Evolutionary conservation across 2,329 filamentous ascomycete species (phyloP).

Genomic region (Alternaria dauci): DNA sequence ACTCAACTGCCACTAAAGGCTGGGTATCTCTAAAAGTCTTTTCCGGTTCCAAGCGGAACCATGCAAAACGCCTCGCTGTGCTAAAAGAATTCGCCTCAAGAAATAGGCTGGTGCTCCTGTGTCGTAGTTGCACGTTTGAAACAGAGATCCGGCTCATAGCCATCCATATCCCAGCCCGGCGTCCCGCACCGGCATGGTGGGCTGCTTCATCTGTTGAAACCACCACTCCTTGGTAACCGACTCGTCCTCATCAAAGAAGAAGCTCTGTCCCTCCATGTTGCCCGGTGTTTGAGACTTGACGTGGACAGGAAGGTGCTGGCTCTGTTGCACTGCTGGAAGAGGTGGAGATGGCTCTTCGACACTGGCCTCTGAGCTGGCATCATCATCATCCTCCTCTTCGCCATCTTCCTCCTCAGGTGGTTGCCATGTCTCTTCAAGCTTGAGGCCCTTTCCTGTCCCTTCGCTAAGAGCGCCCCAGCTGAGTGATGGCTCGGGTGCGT

Average conservation of each 20-base stretch:
- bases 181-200: constrained; percentile 50
- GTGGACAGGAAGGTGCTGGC: constrained; percentile 36
- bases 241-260: constrained; percentile 53
- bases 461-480: constrained; percentile 60
- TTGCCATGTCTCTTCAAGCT: constrained; percentile 82
- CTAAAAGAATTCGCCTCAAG: constrained; percentile 27
- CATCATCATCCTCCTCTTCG: constrained; percentile 54
- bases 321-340: constrained; percentile 30
- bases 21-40: constrained; percentile 39
- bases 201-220: constrained; percentile 51
- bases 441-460: constrained; percentile 74
- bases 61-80: constrained; percentile 45
- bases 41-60: constrained; percentile 20
- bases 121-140: constrained; percentile 22
- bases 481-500: constrained; percentile 70
- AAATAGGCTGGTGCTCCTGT: constrained; percentile 10
- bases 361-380: constrained; percentile 55
- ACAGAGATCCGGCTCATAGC: constrained; percentile 34
- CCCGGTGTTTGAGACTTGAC: constrained; percentile 39
- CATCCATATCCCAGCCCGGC: constrained; percentile 50
- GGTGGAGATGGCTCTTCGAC: constrained; percentile 47
- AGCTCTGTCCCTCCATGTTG: constrained; percentile 53
- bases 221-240: constrained; percentile 52
- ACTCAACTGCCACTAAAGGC: constrained; percentile 34
- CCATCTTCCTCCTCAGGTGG: constrained; percentile 61